These are phyloP conservation scores for Vanrija sp. DNA, from an alignment of 1,284 basidiomycete species.

Conservation along the genomic window DNA sequence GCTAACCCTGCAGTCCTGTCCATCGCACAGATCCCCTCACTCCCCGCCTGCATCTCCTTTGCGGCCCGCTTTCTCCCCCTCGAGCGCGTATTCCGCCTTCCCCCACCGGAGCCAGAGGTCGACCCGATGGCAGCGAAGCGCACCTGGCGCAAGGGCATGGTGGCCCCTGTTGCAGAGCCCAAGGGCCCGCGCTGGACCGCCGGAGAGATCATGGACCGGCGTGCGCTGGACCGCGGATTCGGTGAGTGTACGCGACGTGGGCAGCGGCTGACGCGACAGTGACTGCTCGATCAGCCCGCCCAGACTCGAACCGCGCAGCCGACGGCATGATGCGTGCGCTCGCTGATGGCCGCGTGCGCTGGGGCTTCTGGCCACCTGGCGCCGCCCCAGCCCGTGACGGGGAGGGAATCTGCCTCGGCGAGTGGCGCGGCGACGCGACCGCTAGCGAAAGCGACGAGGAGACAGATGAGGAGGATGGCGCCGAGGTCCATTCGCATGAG, in stretches of 20 bases:
- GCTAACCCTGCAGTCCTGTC: constrained; percentile 57
- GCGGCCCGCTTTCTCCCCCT: constrained; percentile 69
- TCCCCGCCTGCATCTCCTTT: constrained; percentile 69
- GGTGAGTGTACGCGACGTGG: not conserved
- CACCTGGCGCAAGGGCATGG: constrained; percentile 30
- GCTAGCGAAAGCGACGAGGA: constrained; percentile 52
- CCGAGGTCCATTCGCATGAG: not conserved
- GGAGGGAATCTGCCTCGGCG: constrained; percentile 9
- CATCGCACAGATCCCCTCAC: constrained; percentile 77
- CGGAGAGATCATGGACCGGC: constrained; percentile 69
- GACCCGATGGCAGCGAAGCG: constrained; percentile 33
- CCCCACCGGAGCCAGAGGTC: constrained; percentile 42
- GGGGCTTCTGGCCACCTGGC: constrained; percentile 74
- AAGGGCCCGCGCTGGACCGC: constrained; percentile 40
- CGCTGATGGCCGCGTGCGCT: constrained; percentile 73
- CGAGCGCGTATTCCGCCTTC: constrained; percentile 64
- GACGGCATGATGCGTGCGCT: constrained; percentile 74
- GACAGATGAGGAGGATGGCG: constrained; percentile 41
- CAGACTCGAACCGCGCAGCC: constrained; percentile 83
- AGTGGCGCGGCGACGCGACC: not conserved
- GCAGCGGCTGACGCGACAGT: constrained; percentile 34
- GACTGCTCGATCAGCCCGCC: constrained; percentile 81
- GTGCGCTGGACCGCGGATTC: constrained; percentile 72
- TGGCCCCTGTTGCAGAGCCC: not conserved
- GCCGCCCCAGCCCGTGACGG: not conserved